These are phyloP conservation scores for Barnettozyma salicaria DNA, from an alignment of 805 yeast species.

Conservation along the genomic window DNA sequence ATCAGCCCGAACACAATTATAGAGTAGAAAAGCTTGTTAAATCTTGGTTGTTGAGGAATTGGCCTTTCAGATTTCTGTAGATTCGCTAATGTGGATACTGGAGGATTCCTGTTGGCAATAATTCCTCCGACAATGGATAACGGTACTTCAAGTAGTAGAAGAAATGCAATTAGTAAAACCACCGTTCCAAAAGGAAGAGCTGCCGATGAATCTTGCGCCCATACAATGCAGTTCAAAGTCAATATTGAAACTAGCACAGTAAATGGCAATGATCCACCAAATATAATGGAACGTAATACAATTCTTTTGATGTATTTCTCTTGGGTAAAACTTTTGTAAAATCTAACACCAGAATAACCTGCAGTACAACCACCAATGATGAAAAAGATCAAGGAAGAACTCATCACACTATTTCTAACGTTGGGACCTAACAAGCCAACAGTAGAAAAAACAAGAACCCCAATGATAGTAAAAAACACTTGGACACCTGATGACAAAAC, in stretches of 20 bases:
- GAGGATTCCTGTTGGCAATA: constrained; percentile 34
- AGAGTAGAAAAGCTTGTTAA: constrained; percentile 21
- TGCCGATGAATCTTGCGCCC: constrained; percentile 69
- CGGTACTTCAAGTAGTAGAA: constrained; percentile 67
- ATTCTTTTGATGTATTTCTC: constrained; percentile 15
- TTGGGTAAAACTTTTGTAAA: constrained; percentile 50
- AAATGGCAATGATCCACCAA: constrained; percentile 45
- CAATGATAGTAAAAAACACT: constrained; percentile 55
- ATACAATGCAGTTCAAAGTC: constrained; percentile 59
- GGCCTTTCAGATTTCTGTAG: constrained; percentile 18
- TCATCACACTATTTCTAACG: constrained; percentile 60
- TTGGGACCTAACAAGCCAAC: constrained; percentile 56
- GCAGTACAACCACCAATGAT: constrained; percentile 68
- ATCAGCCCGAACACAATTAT: constrained; percentile 56
- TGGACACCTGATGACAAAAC: constrained; percentile 73
- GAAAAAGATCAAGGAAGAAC: constrained; percentile 54
- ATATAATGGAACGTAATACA: constrained; percentile 32
- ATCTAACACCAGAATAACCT: constrained; percentile 63
- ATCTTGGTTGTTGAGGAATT: constrained; percentile 34
- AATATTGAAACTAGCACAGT: constrained; percentile 44
- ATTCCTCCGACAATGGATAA: constrained; percentile 69
- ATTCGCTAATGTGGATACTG: constrained; percentile 14
- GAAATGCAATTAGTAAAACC: constrained; percentile 49
- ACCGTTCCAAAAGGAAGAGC: constrained; percentile 79
- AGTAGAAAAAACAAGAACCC: constrained; percentile 53